Base-by-base conservation (phyloP, 1,284 basidiomycete genomes). In the Cutaneotrichosporon daszewskae region DNA sequence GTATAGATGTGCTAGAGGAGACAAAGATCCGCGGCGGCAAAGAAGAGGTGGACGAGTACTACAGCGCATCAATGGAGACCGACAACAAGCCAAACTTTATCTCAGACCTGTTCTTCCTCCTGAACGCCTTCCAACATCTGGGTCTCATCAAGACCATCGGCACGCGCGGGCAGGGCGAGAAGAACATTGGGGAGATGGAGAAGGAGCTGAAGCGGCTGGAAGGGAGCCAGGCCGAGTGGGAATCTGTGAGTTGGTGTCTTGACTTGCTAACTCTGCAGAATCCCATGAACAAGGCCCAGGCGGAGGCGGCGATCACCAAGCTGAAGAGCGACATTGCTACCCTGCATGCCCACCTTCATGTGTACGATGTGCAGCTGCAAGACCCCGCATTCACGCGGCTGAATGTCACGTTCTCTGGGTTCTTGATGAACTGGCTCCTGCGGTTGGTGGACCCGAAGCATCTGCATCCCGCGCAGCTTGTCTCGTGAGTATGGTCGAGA, bases 351-450 rank as follows among this genome's bases (percentile, higher is more conserved):
- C 76, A 81, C 19, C 80, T 92, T 48, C 74, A 86, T 32, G 83
- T 91, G 0, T 91, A 81, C 56, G 83, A 89, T 51, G 83, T 84
- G 0, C 90, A 92, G 58, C 76, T 99, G 1, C 75, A 85, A 26
- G 90, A 96, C 59, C 87, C 87, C 0, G 86, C 87, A 53, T 79
- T 95, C 45, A 76, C 88, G 22, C 80, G 84, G 59, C 78, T 83
- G 40, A 84, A 83, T 29, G 79, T 94, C 31, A 81, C 80, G 9
- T 97, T 95, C 72, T 82, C 81, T 20, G 85, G 82, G 55, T 95
- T 97, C 69, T 75, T 91, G 37, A 94, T 94, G 60, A 87, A 86
- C 0, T 99, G 94, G 94, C 75, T 98, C 16, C 85, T 97, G 41
- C 82, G 92, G 6, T 79, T 87, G 47, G 90, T 85, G n/a, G 95